Base-by-base conservation (phyloP, 2,329 filamentous ascomycete genomes). In the Didymella segeticola region DNA sequence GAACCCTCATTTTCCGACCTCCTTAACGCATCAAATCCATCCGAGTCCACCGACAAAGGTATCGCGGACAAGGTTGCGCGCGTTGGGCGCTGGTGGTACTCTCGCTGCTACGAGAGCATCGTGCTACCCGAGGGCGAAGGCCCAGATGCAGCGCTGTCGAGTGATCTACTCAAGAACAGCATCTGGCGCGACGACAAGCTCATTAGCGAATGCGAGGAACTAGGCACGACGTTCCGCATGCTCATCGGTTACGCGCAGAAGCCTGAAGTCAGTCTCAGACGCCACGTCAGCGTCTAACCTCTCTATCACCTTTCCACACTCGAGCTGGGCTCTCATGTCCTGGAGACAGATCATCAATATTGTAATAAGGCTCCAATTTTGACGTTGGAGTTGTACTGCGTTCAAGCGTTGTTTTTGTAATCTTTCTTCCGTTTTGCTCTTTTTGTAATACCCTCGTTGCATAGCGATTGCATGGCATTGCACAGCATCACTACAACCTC, bases 61-160 rank as follows among this genome's bases (percentile, higher is more conserved):
- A 96, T 98, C 69, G 91, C 91, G 12, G 93, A 91, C 69, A 96
- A 96, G 82, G 92, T 98, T 19, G 89, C 92, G 14, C 89, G 87
- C 58, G 93, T 98, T 10, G 93, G 92, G 2, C 84, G 95, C 36
- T 98, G 93, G 91, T 99, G 95, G 95, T 98, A 96, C 75, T 90
- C 86, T 9, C 86, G 89, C 46, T 97, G 93, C 79, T 98, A 97
- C 72, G 93, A 97, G 75, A 85, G 83, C 51, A 81, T 83, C 4
- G 80, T 87, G 8, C 64, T 80, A 4, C 69, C 71, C 6, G 69
- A 71, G 50, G 67, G 64, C 15, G 68, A 66, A 43, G 71, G 72
- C 25, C 61, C 66, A 6, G 68, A 63, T 22, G 66, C 62, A 8
- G 64, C 70, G 43, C 71, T 80, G 43, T 63, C 68, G 2, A 63